A percentile compares a stretch with the other conserved stretches of the same genome.
Conservation (phyloP, 2,329 filamentous ascomycete species). For the Leptosphaerulina australis region DNA sequence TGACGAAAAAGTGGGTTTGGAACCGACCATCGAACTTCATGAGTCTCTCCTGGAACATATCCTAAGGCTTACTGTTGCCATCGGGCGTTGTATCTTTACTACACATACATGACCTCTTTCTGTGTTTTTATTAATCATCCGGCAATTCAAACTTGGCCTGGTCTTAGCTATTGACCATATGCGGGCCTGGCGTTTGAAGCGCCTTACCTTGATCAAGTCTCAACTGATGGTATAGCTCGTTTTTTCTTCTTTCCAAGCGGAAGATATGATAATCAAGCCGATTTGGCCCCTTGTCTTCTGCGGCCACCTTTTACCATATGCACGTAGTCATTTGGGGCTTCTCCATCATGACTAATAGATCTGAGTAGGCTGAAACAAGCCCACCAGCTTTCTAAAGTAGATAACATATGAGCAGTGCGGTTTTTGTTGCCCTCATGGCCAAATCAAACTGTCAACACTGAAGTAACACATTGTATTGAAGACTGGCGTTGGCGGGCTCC, state of each 20-base stretch:
- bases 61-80: slow-evolving; percentile 22
- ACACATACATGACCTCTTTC: slow-evolving; percentile 26
- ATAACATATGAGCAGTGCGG: slow-evolving; percentile 40
- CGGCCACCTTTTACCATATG: slow-evolving; percentile 47
- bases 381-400: slow-evolving; percentile 35
- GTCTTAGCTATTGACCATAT: slow-evolving; percentile 39
- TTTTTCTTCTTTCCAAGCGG: slow-evolving; percentile 44
- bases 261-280: slow-evolving; percentile 37
- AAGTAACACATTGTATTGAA: slow-evolving; percentile 41
- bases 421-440: slow-evolving; percentile 42
- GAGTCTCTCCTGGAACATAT: slow-evolving; percentile 34
- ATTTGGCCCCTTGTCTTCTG: slow-evolving; percentile 37
- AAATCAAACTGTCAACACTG: slow-evolving; percentile 43
- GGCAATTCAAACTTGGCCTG: too few relatives aligned
- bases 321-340: slow-evolving; percentile 46
- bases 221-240: slow-evolving; percentile 32
- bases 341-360: slow-evolving; percentile 37
- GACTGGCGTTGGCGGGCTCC: slow-evolving; percentile 15
- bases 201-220: slow-evolving; percentile 25
- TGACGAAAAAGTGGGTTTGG: slow-evolving; percentile 24
- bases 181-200: slow-evolving; percentile 11
- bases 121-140: slow-evolving; percentile 34
- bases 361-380: slow-evolving; percentile 33
- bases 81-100: neutral
- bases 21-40: slow-evolving; percentile 34